Percentiles rank a stretch among this genome's conserved stretches.
phyloP scores from a whole-genome alignment of 176 grass and related monocot species.

The Otatea glauca region DNA sequence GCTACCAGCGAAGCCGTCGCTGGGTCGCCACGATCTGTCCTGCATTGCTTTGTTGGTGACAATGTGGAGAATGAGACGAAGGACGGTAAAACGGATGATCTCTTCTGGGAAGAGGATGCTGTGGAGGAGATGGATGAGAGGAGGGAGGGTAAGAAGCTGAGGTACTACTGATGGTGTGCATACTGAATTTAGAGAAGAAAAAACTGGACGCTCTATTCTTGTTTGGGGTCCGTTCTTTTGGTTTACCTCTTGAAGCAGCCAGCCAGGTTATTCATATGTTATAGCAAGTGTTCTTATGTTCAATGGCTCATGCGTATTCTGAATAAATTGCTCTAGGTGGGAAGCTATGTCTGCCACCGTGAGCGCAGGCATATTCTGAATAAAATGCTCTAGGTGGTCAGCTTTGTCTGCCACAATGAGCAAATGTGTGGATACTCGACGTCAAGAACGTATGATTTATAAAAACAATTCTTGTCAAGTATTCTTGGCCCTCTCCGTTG shows the following conservation, averaged over 20 bases:
- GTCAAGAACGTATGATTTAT: neutral
- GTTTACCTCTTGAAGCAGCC: slow-evolving; percentile 43
- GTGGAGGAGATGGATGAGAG: neutral
- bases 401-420: slow-evolving; percentile 43
- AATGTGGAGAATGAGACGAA: neutral
- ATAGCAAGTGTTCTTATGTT: neutral
- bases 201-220: neutral
- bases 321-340: slow-evolving; percentile 46
- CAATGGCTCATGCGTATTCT: neutral
- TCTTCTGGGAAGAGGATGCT: slow-evolving; percentile 39
- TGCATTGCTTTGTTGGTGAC: slow-evolving; percentile 27
- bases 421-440: neutral
- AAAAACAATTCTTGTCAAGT: neutral
- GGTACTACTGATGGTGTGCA: neutral
- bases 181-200: neutral
- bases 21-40: slow-evolving; percentile 35
- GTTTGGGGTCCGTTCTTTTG: neutral
- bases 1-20: neutral
- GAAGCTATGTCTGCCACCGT: slow-evolving; percentile 42
- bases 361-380: slow-evolving; percentile 15
- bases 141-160: slow-evolving; percentile 27
- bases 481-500: neutral
- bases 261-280: slow-evolving; percentile 28
- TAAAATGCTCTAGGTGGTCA: slow-evolving; percentile 41
- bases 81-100: neutral